phyloP scores from a whole-genome alignment of 805 yeast genomes.

The Candida hispaniensis region DNA sequence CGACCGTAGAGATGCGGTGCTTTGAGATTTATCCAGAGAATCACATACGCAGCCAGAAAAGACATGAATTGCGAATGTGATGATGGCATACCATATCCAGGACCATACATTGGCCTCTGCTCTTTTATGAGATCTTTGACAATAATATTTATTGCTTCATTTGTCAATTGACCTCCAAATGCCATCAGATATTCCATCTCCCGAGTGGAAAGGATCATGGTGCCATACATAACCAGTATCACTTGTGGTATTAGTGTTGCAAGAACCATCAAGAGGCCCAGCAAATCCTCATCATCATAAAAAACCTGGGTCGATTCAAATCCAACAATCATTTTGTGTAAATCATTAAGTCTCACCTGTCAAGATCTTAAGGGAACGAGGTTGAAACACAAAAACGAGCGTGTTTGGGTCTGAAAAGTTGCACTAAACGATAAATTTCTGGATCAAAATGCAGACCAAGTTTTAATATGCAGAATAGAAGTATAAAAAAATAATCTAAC shows the following conservation, averaged over 20 bases:
- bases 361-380: no score
- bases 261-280: constrained; percentile 55
- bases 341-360: no score
- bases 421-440: no score
- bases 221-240: constrained; percentile 62
- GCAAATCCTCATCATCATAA: constrained; percentile 54
- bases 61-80: constrained; percentile 97
- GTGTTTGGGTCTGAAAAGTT: no score
- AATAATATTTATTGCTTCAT: constrained; percentile 61
- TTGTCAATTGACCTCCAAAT: constrained; percentile 75
- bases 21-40: constrained; percentile 27
- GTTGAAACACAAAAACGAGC: no score
- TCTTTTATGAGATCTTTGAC: constrained; percentile 55
- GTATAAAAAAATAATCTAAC: no score
- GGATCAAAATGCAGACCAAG: no score
- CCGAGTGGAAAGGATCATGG: constrained; percentile 73
- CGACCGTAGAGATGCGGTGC: constrained; percentile 25
- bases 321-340: no score
- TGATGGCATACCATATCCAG: constrained; percentile 91
- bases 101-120: constrained; percentile 52
- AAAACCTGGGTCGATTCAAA: constrained; percentile 80
- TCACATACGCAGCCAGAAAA: constrained; percentile 40
- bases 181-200: constrained; percentile 78
- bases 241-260: constrained; percentile 74
- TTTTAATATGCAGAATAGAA: no score